These are phyloP conservation scores for Cornus florida DNA, from an alignment of 148 eudicot species.

Conservation along the genomic window DNA sequence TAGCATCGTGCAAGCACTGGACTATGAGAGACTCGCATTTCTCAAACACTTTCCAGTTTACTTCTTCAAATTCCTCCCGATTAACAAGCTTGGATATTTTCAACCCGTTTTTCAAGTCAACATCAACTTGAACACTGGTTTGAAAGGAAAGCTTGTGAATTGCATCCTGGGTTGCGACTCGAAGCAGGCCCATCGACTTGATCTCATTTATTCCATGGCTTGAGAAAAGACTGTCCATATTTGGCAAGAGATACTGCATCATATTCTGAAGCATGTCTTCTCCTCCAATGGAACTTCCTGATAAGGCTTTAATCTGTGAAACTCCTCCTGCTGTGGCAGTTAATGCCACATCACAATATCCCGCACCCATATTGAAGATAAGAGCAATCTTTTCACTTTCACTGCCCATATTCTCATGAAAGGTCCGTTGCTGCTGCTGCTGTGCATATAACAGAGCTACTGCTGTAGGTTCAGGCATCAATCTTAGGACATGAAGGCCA, in stretches of 20 bases:
- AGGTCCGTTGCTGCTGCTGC: constrained; percentile 59
- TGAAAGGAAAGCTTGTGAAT: constrained; percentile 62
- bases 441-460: constrained; percentile 83
- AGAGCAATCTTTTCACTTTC: constrained; percentile 72
- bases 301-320: constrained; percentile 72
- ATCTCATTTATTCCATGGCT: constrained; percentile 51
- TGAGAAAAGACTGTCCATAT: constrained; percentile 47
- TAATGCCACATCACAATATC: constrained; percentile 79
- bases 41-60: constrained; percentile 53
- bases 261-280: constrained; percentile 78
- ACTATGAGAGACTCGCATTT: constrained; percentile 50
- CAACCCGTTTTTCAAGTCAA: constrained; percentile 65
- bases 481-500: constrained; percentile 77
- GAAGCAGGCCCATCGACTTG: constrained; percentile 62
- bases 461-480: constrained; percentile 95
- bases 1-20: constrained; percentile 72
- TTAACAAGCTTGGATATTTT: constrained; percentile 50
- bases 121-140: constrained; percentile 46
- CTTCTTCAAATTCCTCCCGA: constrained; percentile 64
- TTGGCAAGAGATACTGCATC: constrained; percentile 65
- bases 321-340: constrained; percentile 85
- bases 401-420: constrained; percentile 67
- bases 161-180: constrained; percentile 77
- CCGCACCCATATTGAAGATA: constrained; percentile 88
- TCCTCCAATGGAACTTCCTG: constrained; percentile 77